Percentiles rank a stretch among this genome's conserved stretches.
phyloP scores from a whole-genome alignment of 352 stramenopile species.

The Pythium sp. region DNA sequence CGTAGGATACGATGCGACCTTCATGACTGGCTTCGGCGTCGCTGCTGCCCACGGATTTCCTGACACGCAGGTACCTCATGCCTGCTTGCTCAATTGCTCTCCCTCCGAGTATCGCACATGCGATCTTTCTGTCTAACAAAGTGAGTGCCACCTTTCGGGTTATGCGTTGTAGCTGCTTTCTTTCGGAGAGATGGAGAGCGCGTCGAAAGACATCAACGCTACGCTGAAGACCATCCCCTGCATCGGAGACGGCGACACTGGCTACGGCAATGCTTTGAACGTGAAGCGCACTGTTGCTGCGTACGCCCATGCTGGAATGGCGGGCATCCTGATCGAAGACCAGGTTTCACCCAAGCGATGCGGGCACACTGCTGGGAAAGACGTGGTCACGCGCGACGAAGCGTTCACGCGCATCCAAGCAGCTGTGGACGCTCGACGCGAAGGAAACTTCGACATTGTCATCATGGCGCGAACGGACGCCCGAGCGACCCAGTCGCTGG shows the following conservation, averaged over 20 bases:
- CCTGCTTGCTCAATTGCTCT: background rate
- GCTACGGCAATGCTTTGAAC: slow-evolving; percentile 94
- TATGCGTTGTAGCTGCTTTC: slow-evolving; percentile 41
- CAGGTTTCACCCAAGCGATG: slow-evolving; percentile 92
- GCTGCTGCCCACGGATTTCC: slow-evolving; percentile 84
- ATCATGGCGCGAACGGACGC: slow-evolving; percentile 95
- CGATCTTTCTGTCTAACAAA: background rate
- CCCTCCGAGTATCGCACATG: background rate
- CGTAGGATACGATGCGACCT: slow-evolving; percentile 84
- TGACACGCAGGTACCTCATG: slow-evolving; percentile 77
- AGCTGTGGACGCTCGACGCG: slow-evolving; percentile 85
- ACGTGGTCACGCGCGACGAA: slow-evolving; percentile 83
- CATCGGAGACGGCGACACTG: slow-evolving; percentile 88
- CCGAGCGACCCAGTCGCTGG: slow-evolving; percentile 81
- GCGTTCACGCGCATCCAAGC: slow-evolving; percentile 83
- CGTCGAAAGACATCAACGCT: slow-evolving; percentile 41
- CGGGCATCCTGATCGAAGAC: slow-evolving; percentile 94
- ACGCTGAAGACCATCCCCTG: slow-evolving; percentile 43
- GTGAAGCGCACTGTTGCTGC: slow-evolving; percentile 90
- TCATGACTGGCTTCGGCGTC: slow-evolving; percentile 94
- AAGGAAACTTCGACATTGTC: slow-evolving; percentile 88
- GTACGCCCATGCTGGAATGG: slow-evolving; percentile 90
- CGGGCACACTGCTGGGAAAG: slow-evolving; percentile 90
- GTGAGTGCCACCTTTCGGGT: background rate
- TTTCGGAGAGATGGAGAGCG: slow-evolving; percentile 57